phyloP scores from a whole-genome alignment of 495 filamentous ascomycete genomes.

The Immersiella caudata region DNA sequence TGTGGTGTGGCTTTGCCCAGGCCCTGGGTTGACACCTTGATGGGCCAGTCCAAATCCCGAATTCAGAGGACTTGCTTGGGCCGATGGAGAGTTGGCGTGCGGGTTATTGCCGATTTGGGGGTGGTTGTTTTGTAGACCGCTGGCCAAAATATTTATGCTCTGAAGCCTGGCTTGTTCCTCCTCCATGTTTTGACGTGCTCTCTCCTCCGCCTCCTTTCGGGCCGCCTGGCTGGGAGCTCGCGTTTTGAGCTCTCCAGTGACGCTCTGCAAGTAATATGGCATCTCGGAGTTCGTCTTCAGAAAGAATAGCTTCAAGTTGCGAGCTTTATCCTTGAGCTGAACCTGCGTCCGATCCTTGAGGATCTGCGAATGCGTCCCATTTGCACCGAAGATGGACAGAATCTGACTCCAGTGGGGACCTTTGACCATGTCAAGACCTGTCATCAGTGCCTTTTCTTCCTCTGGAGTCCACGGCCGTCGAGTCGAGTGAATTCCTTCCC shows the following conservation, averaged over 20 bases:
- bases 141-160: conserved; percentile 60
- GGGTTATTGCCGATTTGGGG: conserved; percentile 20
- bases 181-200: conserved; percentile 64
- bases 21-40: neutral
- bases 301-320: conserved; percentile 94
- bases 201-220: conserved; percentile 76
- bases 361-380: conserved; percentile 79
- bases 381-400: conserved; percentile 80
- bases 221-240: conserved; percentile 82
- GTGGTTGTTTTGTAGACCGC: conserved; percentile 46
- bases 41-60: conserved; percentile 14
- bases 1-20: neutral
- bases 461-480: conserved; percentile 87
- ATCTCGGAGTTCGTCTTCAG: conserved; percentile 93
- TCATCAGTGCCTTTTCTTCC: conserved; percentile 92
- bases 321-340: conserved; percentile 92
- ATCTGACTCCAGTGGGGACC: conserved; percentile 98
- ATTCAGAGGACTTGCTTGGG: conserved; percentile 22
- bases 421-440: conserved; percentile 85
- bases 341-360: conserved; percentile 94
- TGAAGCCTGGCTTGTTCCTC: conserved; percentile 75
- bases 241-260: conserved; percentile 93
- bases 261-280: conserved; percentile 84
- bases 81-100: conserved; percentile 20
- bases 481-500: conserved; percentile 78